Conservation (phyloP, 768 basidiomycete genomes). For the Lactifluus subvellereus region DNA sequence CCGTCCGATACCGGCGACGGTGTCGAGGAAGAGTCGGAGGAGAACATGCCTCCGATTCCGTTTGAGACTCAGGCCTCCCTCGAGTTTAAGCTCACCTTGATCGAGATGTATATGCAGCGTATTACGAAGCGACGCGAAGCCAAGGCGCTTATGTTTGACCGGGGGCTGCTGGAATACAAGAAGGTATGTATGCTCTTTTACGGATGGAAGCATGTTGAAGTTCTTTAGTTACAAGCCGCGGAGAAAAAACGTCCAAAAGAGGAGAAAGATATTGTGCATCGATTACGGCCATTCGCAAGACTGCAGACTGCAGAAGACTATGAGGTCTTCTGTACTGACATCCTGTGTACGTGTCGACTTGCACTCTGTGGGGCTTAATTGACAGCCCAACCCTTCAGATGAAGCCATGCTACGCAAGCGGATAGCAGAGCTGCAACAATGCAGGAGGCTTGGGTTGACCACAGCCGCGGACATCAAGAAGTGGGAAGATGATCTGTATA, state of each 20-base stretch:
- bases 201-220: conserved; percentile 17
- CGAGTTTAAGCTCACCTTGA: conserved; percentile 77
- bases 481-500: conserved; percentile 69
- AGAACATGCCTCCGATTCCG: conserved; percentile 65
- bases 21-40: conserved; percentile 55
- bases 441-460: conserved; percentile 78
- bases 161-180: conserved; percentile 89
- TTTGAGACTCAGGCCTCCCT: conserved; percentile 82
- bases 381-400: conserved; percentile 44
- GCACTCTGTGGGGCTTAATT: neutral
- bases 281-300: conserved; percentile 85
- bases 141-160: conserved; percentile 87
- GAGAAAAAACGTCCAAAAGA: conserved; percentile 91
- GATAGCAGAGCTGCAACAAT: conserved; percentile 88
- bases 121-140: conserved; percentile 78
- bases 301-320: conserved; percentile 90
- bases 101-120: conserved; percentile 89
- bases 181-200: conserved; percentile 50
- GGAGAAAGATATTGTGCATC: conserved; percentile 84
- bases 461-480: conserved; percentile 87
- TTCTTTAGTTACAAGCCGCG: conserved; percentile 70
- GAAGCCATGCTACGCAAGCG: conserved; percentile 82
- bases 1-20: conserved; percentile 38
- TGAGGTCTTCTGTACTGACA: conserved; percentile 80
- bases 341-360: conserved; percentile 63